A percentile compares a stretch with the other conserved stretches of the same genome.
Conservation (phyloP, 768 basidiomycete species). For the Collybia nuda region DNA sequence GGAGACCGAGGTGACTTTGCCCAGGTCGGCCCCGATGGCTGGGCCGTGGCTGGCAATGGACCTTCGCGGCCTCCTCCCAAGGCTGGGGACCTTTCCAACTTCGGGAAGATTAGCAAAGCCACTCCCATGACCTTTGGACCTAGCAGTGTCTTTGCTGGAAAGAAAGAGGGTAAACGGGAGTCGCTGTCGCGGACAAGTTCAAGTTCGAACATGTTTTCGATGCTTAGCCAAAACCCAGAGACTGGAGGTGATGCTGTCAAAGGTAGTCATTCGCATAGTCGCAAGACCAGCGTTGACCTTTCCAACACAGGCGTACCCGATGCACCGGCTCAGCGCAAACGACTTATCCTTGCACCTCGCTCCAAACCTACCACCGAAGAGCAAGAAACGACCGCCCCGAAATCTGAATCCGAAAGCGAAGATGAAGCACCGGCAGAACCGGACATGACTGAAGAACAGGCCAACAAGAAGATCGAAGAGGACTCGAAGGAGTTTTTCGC, state of each 20-base stretch:
- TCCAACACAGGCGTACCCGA: constrained; percentile 45
- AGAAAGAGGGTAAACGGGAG: constrained; percentile 69
- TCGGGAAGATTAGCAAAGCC: constrained; percentile 79
- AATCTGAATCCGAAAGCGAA: constrained; percentile 44
- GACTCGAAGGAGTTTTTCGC: constrained; percentile 87
- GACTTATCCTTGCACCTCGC: constrained; percentile 77
- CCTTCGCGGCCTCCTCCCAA: constrained; percentile 63
- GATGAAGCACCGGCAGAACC: constrained; percentile 39
- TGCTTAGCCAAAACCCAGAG: constrained; percentile 68
- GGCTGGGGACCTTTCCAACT: constrained; percentile 83
- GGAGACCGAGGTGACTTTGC: constrained; percentile 60
- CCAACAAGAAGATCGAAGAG: constrained; percentile 74
- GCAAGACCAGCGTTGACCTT: constrained; percentile 52
- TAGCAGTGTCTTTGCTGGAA: constrained; percentile 76
- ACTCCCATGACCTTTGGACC: constrained; percentile 80
- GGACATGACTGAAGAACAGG: constrained; percentile 66
- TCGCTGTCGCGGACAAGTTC: constrained; percentile 81
- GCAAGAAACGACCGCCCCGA: constrained; percentile 34
- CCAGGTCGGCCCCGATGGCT: constrained; percentile 78
- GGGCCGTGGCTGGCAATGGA: constrained; percentile 67
- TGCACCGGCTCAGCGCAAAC: constrained; percentile 57
- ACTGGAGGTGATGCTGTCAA: constrained; percentile 55
- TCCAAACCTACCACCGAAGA: constrained; percentile 58
- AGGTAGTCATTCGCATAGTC: constrained; percentile 49
- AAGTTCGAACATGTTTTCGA: constrained; percentile 83